Base-by-base conservation (phyloP, 306 rosid genomes). In the Lupinus albus region DNA sequence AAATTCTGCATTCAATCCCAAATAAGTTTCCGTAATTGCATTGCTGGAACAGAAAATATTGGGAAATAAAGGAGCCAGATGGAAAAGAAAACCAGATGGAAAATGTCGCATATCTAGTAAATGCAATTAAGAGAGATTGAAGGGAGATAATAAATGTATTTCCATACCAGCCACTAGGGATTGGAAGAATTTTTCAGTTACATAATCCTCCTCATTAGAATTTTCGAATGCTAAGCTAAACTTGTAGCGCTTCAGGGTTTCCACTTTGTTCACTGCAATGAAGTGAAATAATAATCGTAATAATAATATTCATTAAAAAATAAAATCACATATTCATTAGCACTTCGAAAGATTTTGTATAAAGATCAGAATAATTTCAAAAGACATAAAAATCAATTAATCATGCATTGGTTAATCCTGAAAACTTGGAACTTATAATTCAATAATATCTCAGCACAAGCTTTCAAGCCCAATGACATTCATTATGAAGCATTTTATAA, bases 151-250 rank as follows among this genome's bases (percentile, higher is more conserved):
- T 57, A 18, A 42, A 57, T 53, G 13, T 60, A 64, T 39, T 72
- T 82, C 56, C 83, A 47, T 90, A 93, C 99, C 99, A 57, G 99
- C 94, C 68, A 93, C 96, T 63, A 93, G 97, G 70, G 99, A 93
- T 63, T 93, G 99, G 81, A 93, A 93, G 85, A 73, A 93, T 60
- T 93, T 93, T 71, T 93, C 99, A 10, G 99, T 93, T n/a, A 93
- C 99, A 74, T 93, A 93, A 86, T 93, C 99, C 84, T 93, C 99
- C 88, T 90, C 97, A 28, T 88, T 90, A 60, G 99, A 93, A 82
- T 93, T 93, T 74, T 93, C 99, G 82, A 93, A 93, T 15, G 99
- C 96, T 79, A 93, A 80, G 84, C 99, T 93, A 77, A 93, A 93
- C 67, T 82, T 93, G 79, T 93, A 88, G 84, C 55, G 97, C 75